Base-by-base conservation (phyloP, 1,284 basidiomycete genomes). In the Butyriboletus appendiculatus region DNA sequence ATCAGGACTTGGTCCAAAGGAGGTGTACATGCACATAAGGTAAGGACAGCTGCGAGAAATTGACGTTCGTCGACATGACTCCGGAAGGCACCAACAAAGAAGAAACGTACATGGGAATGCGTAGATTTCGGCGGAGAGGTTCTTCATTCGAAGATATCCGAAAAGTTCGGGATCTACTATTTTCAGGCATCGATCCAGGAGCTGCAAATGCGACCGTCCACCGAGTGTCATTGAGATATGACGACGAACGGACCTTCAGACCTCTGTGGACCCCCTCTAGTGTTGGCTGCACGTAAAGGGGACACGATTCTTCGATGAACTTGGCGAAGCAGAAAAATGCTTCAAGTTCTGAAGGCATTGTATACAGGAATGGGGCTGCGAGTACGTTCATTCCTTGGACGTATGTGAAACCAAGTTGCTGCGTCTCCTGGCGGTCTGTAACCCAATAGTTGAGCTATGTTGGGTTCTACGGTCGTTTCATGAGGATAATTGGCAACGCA, bases 301-400 rank as follows among this genome's bases (percentile, higher is more conserved):
- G 96, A 73, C 95, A 98, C 14, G 83, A 88, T 55, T 89, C 83
- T 74, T 98, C 95, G 63, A 98, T 97, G 68, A 99, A 98, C 59
- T 88, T 88, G 30, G 92, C 84, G 67, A 98, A 98, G 72, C 93
- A 97, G 56, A 89, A 92, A 73, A 98, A 99, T 0, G 96, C 96
- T 72, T 99, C 96, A 11, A 98, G 74, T 73, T 99, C 94, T 7
- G 92, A 94, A 2, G 94, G 93, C 85, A 98, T 90, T 11, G 92
- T 93, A 69, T 97, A 98, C 39, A 99, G 80, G 71, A 98, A 98
- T 0, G 96, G 96, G 1, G 96, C 96, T 16, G 95, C 94, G 32
- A 99, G 84, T 37, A 98, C 96, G 70, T 99, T 99, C 95, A 98
- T 98, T 34, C 96, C 96, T 73, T 97, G 96, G 11, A 98, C 94